These are phyloP conservation scores for Meyerozyma smithsonii DNA, from an alignment of 1,139 yeast species.

Conservation along the genomic window DNA sequence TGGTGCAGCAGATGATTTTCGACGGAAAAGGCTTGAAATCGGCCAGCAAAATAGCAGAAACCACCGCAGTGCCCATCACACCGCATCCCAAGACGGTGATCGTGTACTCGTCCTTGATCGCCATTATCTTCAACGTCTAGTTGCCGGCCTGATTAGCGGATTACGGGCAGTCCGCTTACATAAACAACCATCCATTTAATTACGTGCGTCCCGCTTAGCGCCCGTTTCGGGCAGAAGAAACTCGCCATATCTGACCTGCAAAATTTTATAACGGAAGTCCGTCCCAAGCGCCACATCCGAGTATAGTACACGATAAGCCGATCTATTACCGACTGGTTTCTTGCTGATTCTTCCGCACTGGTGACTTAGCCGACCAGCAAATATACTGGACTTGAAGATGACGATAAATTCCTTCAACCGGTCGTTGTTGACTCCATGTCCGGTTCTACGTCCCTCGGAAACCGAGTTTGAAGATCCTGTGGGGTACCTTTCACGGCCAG, in stretches of 20 bases:
- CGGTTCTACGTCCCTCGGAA: conserved; percentile 50
- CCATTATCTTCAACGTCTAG: neutral
- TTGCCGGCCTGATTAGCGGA: neutral
- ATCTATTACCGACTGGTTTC: too few relatives aligned
- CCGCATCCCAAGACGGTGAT: conserved; percentile 89
- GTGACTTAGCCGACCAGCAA: conserved; percentile 8
- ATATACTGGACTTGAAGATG: conserved; percentile 5
- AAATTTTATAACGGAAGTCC: neutral
- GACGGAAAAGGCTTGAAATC: conserved; percentile 57
- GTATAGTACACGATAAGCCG: too few relatives aligned
- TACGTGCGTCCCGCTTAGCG: conserved; percentile 1
- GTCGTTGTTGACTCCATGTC: conserved; percentile 39
- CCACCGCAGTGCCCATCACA: conserved; percentile 95
- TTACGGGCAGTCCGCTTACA: neutral
- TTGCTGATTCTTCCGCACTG: neutral
- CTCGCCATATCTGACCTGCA: neutral
- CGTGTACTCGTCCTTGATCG: conserved; percentile 41
- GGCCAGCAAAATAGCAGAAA: conserved; percentile 63
- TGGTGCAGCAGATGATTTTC: conserved; percentile 73
- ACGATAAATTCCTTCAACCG: conserved; percentile 18
- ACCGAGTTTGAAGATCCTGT: conserved; percentile 62
- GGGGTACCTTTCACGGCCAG: conserved; percentile 49
- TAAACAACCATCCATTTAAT: neutral
- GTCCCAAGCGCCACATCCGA: too few relatives aligned
- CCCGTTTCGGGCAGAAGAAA: conserved; percentile 1